Evolutionary conservation across 164 flowering plant genomes (phyloP).

Genomic region (Berberis vulgaris): DNA sequence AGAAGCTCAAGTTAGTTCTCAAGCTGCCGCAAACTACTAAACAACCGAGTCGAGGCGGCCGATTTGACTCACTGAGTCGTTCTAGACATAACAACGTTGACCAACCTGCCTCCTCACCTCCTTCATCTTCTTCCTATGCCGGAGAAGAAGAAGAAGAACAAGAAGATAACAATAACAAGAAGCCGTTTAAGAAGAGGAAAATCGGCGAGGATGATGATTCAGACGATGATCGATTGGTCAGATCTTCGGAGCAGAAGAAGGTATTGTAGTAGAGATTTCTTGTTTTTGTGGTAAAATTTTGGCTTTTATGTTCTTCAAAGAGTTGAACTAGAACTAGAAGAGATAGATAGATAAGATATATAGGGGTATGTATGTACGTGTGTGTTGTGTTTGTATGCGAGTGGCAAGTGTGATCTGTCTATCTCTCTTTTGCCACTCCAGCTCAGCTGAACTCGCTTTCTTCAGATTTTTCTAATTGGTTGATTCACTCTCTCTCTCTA

Average conservation of each 20-base stretch:
- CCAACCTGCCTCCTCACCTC: neutral
- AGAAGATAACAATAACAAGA: constrained; percentile 5
- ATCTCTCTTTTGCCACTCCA: too few relatives aligned
- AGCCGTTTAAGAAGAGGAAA: constrained; percentile 40
- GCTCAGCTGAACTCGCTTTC: constrained; percentile 4
- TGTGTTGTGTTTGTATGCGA: too few relatives aligned
- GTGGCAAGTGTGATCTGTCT: too few relatives aligned
- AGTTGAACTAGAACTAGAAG: too few relatives aligned
- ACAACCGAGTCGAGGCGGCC: neutral
- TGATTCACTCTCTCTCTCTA: constrained; percentile 14
- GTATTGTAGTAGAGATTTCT: neutral
- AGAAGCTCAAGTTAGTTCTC: constrained; percentile 59
- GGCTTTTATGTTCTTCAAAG: too few relatives aligned
- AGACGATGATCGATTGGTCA: constrained; percentile 12
- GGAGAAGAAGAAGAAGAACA: constrained; percentile 9
- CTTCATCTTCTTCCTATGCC: constrained; percentile 12
- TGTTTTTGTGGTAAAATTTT: neutral
- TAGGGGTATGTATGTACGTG: too few relatives aligned
- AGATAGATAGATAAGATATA: too few relatives aligned
- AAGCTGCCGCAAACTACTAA: constrained; percentile 25
- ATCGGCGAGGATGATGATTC: constrained; percentile 25
- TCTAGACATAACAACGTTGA: neutral
- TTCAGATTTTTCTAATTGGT: constrained; percentile 13
- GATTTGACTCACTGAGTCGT: constrained; percentile 10
- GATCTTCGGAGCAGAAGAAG: constrained; percentile 15